Percentiles rank a stretch among this genome's conserved stretches.
Evolutionary conservation across 164 flowering plant species (phyloP).

Genomic region (Kalanchoe fedtschenkoi): DNA sequence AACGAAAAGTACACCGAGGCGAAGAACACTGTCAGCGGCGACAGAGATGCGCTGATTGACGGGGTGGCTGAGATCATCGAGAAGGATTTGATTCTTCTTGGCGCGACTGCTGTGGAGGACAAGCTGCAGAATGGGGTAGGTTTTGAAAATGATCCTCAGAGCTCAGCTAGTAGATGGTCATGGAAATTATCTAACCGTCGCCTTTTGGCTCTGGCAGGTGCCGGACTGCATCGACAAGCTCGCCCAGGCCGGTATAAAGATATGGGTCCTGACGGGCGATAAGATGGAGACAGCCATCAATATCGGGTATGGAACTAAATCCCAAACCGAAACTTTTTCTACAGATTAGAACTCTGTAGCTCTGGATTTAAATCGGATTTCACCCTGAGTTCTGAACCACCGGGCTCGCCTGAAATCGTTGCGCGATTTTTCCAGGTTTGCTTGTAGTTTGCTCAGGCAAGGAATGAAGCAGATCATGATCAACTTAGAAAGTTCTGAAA

Average conservation of each 20-base stretch:
- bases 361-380: too few species aligned
- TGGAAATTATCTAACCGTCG: background rate
- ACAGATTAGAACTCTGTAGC: background rate
- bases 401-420: too few species aligned
- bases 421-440: slow-evolving; percentile 42
- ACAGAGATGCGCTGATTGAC: slow-evolving; percentile 62
- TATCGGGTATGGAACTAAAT: slow-evolving; percentile 55
- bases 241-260: slow-evolving; percentile 91
- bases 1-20: slow-evolving; percentile 50
- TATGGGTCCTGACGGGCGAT: slow-evolving; percentile 98
- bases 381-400: too few species aligned
- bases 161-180: background rate
- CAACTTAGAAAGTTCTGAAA: slow-evolving; percentile 54
- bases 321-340: background rate
- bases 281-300: slow-evolving; percentile 99
- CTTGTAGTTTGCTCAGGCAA: slow-evolving; percentile 92
- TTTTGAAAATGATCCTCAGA: background rate
- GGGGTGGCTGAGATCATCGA: slow-evolving; percentile 59
- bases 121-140: slow-evolving; percentile 95
- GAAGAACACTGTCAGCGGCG: slow-evolving; percentile 65
- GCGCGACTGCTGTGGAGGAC: slow-evolving; percentile 99
- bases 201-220: slow-evolving; percentile 32
- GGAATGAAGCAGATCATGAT: slow-evolving; percentile 85
- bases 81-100: slow-evolving; percentile 82
- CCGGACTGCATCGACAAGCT: slow-evolving; percentile 94